A percentile compares a stretch with the other conserved stretches of the same genome.
phyloP scores from a whole-genome alignment of 441 rosid genomes.

The Biscutella auriculata region DNA sequence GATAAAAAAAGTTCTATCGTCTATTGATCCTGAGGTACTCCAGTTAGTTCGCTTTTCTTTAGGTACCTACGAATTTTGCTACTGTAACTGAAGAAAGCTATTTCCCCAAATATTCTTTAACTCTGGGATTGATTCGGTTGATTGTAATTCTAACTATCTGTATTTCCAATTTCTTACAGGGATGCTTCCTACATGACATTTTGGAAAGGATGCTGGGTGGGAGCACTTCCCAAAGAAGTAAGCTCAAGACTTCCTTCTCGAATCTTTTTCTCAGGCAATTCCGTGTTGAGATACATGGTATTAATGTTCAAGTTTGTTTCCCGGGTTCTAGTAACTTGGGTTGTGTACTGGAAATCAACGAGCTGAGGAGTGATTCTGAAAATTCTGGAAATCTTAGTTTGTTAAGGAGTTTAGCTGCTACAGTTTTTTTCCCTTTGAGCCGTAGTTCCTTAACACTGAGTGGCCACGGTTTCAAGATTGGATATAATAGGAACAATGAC shows the following conservation, averaged over 20 bases:
- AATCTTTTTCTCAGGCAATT: conserved; percentile 60
- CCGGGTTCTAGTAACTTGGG: conserved; percentile 35
- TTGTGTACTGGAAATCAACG: conserved; percentile 40
- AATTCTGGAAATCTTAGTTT: conserved; percentile 40
- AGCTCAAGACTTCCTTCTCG: conserved; percentile 39
- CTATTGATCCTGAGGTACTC: conserved; percentile 71
- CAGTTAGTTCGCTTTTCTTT: not conserved
- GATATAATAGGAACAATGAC: conserved; percentile 44
- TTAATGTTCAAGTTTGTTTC: conserved; percentile 39
- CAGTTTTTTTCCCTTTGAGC: conserved; percentile 38
- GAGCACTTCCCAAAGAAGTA: conserved; percentile 25
- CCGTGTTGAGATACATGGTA: conserved; percentile 32
- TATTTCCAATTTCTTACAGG: conserved; percentile 29
- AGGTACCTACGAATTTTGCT: not conserved
- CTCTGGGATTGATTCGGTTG: not conserved
- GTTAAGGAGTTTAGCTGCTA: conserved; percentile 40
- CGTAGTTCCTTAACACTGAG: conserved; percentile 38
- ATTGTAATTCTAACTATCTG: not conserved
- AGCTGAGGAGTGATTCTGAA: conserved; percentile 48
- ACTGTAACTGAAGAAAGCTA: not conserved
- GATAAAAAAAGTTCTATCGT: conserved; percentile 41
- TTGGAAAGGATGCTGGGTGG: conserved; percentile 40
- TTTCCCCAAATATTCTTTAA: not conserved
- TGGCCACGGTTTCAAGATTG: conserved; percentile 41
- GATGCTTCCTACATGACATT: conserved; percentile 53